A percentile compares a stretch with the other conserved stretches of the same genome.
Evolutionary conservation across 345 rosid genomes (phyloP).

Genomic region (Anacardium occidentale): DNA sequence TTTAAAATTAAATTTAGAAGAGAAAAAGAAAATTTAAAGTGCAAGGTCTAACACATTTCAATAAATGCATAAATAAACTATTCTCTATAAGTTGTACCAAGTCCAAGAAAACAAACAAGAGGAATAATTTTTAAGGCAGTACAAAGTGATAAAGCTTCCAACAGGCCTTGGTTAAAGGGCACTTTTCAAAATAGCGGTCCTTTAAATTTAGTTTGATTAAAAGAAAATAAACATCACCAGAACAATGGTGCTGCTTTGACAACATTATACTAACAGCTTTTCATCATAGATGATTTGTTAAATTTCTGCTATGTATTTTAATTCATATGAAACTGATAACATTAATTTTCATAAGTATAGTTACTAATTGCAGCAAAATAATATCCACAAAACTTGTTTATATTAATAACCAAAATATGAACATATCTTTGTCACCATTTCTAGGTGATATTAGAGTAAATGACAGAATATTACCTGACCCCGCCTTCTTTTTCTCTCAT

Average conservation of each 20-base stretch:
- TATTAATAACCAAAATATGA: neutral
- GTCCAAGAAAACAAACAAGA: neutral
- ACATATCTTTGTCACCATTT: neutral
- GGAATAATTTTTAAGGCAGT: neutral
- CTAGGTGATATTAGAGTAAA: conserved; percentile 1
- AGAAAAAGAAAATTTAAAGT: neutral
- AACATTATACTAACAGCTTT: too few relatives aligned
- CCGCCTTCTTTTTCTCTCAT: conserved; percentile 96
- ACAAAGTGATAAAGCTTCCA: neutral
- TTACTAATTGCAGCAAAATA: too few relatives aligned
- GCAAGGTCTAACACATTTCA: neutral
- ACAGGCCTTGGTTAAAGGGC: neutral
- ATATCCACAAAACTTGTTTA: too few relatives aligned
- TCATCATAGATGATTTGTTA: too few relatives aligned
- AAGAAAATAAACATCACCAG: too few relatives aligned
- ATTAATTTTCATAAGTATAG: too few relatives aligned
- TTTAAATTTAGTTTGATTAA: too few relatives aligned
- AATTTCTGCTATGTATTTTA: too few relatives aligned
- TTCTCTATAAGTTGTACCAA: neutral
- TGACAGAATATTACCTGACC: conserved; percentile 49
- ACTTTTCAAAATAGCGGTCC: neutral
- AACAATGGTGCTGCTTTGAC: too few relatives aligned
- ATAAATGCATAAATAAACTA: neutral
- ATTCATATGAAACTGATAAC: too few relatives aligned
- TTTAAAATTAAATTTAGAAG: neutral